Evolutionary conservation across 1,284 basidiomycete genomes (phyloP).

Genomic region (Athelia sp.): DNA sequence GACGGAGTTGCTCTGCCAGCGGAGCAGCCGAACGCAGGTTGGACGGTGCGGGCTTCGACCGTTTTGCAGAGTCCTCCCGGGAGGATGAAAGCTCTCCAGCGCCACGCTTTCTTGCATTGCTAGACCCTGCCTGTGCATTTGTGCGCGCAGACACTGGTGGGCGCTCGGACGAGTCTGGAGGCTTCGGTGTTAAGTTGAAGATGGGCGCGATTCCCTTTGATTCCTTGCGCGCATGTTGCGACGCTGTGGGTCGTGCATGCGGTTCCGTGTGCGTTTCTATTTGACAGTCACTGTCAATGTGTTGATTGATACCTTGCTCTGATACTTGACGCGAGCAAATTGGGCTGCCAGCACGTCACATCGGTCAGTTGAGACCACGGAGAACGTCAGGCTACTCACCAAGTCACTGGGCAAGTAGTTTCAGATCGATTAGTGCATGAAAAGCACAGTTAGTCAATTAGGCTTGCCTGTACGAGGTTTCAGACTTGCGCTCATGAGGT

Average conservation of each 20-base stretch:
- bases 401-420: not conserved
- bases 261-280: conserved; percentile 9
- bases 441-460: not conserved
- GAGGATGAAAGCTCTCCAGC: conserved; percentile 4
- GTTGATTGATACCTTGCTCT: conserved; percentile 39
- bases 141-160: conserved; percentile 7
- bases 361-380: not conserved
- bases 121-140: not conserved
- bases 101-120: not conserved
- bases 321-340: conserved; percentile 37
- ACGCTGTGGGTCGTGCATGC: not conserved
- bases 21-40: conserved; percentile 39
- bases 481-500: too few species aligned
- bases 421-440: not conserved
- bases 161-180: conserved; percentile 3
- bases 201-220: conserved; percentile 22
- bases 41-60: conserved; percentile 17
- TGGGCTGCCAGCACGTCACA: conserved; percentile 31
- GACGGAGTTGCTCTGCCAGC: conserved; percentile 63
- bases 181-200: conserved; percentile 14
- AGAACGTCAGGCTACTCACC: not conserved
- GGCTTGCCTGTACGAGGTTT: not conserved
- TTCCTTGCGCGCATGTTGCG: conserved; percentile 3
- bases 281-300: conserved; percentile 42
- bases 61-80: conserved; percentile 17